Conservation (phyloP, 495 filamentous ascomycete genomes). For the Astrocystis sublimbata region DNA sequence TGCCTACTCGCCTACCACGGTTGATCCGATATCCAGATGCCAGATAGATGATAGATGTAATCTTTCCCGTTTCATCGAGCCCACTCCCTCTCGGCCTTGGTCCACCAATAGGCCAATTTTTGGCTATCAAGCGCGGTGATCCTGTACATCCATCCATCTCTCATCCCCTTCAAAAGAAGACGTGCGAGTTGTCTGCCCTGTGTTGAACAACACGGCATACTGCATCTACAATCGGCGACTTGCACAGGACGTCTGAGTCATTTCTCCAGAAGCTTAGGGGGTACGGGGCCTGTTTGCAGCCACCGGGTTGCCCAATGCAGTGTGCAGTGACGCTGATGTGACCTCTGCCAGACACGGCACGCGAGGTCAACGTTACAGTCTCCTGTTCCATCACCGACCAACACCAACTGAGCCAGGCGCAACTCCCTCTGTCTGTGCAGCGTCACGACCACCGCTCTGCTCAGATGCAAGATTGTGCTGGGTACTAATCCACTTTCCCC, state of each 20-base stretch:
- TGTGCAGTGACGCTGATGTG: no score
- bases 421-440: background rate
- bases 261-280: background rate
- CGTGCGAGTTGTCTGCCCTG: background rate
- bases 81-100: background rate
- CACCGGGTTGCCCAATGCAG: slow-evolving; percentile 4
- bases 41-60: no score
- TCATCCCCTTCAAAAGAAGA: background rate
- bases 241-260: background rate
- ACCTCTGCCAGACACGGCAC: background rate
- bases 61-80: background rate
- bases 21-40: background rate
- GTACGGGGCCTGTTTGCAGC: background rate
- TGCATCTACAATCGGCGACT: background rate
- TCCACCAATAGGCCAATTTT: background rate
- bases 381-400: slow-evolving; percentile 21
- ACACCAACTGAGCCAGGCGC: slow-evolving; percentile 7
- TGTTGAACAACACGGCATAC: background rate
- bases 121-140: background rate
- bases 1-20: no score
- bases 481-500: background rate
- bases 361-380: slow-evolving; percentile 36
- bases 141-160: background rate
- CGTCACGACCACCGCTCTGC: background rate
- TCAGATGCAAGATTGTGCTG: background rate